phyloP scores from a whole-genome alignment of 345 rosid genomes.

The Gynandropsis gynandra region DNA sequence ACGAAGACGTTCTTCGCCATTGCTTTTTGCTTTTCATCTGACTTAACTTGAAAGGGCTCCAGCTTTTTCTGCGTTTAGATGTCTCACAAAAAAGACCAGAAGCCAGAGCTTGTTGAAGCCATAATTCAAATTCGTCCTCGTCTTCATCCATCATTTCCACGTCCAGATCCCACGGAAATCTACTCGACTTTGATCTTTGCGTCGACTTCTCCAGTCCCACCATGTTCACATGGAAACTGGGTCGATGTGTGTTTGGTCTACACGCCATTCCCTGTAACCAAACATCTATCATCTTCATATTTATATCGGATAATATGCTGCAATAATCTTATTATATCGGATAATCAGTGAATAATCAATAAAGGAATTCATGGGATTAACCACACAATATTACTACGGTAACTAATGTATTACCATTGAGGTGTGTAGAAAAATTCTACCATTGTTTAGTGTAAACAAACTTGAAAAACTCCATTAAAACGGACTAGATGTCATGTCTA shows the following conservation, averaged over 20 bases:
- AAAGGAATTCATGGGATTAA: too few relatives aligned
- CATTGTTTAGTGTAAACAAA: too few relatives aligned
- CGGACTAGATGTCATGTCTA: too few relatives aligned
- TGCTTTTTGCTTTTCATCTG: slow-evolving; percentile 82
- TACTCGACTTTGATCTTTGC: slow-evolving; percentile 70
- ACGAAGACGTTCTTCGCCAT: slow-evolving; percentile 83
- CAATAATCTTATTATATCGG: too few relatives aligned
- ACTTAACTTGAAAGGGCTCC: slow-evolving; percentile 88
- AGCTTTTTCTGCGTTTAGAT: slow-evolving; percentile 80
- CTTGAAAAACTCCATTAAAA: too few relatives aligned
- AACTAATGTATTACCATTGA: too few relatives aligned
- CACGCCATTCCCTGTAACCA: slow-evolving; percentile 83
- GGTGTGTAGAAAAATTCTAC: too few relatives aligned
- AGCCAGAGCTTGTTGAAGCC: slow-evolving; percentile 90
- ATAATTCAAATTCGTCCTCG: slow-evolving; percentile 77
- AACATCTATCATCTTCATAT: background rate
- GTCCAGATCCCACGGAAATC: slow-evolving; percentile 85
- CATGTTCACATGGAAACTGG: slow-evolving; percentile 94
- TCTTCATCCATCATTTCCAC: slow-evolving; percentile 92
- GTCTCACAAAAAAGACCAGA: slow-evolving; percentile 89
- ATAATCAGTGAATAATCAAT: too few relatives aligned
- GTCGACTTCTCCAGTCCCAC: slow-evolving; percentile 86
- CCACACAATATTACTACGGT: too few relatives aligned
- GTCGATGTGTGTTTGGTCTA: slow-evolving; percentile 93
- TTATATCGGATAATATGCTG: too few relatives aligned